Evolutionary conservation across 2,329 filamentous ascomycete species (phyloP).

Genomic region (Didymella segeticola): DNA sequence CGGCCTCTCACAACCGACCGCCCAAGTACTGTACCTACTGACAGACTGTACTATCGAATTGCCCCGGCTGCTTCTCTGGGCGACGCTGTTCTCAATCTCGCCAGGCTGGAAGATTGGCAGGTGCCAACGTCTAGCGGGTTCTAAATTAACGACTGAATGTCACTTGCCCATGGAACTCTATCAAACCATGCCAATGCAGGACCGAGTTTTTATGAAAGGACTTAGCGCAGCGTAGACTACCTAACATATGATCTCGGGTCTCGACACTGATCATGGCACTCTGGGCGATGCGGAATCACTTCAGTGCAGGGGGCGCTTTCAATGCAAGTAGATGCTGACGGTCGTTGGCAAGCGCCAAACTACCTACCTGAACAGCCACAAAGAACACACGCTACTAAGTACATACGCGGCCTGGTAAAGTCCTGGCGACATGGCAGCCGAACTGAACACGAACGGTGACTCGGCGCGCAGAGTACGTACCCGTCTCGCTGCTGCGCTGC

Average conservation of each 20-base stretch:
- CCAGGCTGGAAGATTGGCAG: conserved; percentile 24
- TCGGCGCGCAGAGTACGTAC: conserved; percentile 5
- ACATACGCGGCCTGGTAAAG: conserved; percentile 14
- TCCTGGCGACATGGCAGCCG: background rate
- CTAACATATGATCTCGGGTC: conserved; percentile 9
- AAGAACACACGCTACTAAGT: conserved; percentile 24
- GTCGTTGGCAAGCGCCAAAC: conserved; percentile 29
- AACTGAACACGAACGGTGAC: conserved; percentile 2
- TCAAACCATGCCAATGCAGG: conserved; percentile 13
- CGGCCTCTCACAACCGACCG: background rate
- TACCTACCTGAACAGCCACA: conserved; percentile 30
- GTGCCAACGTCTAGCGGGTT: conserved; percentile 21
- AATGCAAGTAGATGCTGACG: conserved; percentile 1
- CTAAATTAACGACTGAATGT: conserved; percentile 32
- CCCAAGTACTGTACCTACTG: too few relatives aligned
- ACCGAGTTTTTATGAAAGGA: conserved; percentile 14
- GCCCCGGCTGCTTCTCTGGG: conserved; percentile 14
- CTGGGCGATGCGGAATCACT: conserved; percentile 21
- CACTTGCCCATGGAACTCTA: conserved; percentile 13
- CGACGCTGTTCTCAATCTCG: conserved; percentile 23
- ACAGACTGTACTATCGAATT: conserved; percentile 7
- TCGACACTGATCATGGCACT: conserved; percentile 31
- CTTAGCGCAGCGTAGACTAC: conserved; percentile 14
- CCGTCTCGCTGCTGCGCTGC: conserved; percentile 5
- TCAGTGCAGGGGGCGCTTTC: conserved; percentile 23